These are phyloP conservation scores for Starmerella vitae DNA, from an alignment of 805 yeast species.

Conservation along the genomic window DNA sequence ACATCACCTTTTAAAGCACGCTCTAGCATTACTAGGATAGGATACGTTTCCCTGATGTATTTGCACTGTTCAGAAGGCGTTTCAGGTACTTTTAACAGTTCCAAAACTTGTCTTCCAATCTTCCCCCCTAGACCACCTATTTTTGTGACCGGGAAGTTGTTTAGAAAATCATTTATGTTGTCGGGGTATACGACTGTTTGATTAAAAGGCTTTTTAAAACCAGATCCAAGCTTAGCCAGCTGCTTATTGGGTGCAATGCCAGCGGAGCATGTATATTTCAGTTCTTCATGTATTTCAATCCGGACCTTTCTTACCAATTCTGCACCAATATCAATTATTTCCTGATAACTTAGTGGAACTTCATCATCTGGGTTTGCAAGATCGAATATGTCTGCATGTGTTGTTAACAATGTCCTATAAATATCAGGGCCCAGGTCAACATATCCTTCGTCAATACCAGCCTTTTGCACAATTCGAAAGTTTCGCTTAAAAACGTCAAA, in stretches of 20 bases:
- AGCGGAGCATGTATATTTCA: conserved; percentile 80
- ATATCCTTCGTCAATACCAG: conserved; percentile 90
- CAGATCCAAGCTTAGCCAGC: conserved; percentile 78
- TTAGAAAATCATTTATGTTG: conserved; percentile 41
- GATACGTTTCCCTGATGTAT: conserved; percentile 9
- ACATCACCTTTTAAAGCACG: conserved; percentile 32
- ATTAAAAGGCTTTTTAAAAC: conserved; percentile 67
- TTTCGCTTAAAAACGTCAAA: conserved; percentile 45
- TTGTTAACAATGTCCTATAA: conserved; percentile 30
- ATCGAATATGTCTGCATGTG: conserved; percentile 33
- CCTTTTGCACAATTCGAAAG: conserved; percentile 72
- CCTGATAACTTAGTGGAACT: conserved; percentile 65
- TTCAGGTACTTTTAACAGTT: conserved; percentile 38
- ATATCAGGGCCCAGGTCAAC: conserved; percentile 66
- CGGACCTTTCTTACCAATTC: conserved; percentile 44
- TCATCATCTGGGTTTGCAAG: conserved; percentile 7
- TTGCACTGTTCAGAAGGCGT: conserved; percentile 34
- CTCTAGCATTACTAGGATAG: conserved; percentile 4
- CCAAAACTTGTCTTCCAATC: conserved; percentile 47
- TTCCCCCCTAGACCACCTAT: conserved; percentile 91
- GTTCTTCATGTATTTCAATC: conserved; percentile 34
- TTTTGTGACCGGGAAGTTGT: conserved; percentile 51
- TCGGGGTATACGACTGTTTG: conserved; percentile 59
- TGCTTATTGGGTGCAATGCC: conserved; percentile 70
- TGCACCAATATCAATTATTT: conserved; percentile 55